Evolutionary conservation across 2,329 filamentous ascomycete genomes (phyloP).

Genomic region (Byssothecium circinans): DNA sequence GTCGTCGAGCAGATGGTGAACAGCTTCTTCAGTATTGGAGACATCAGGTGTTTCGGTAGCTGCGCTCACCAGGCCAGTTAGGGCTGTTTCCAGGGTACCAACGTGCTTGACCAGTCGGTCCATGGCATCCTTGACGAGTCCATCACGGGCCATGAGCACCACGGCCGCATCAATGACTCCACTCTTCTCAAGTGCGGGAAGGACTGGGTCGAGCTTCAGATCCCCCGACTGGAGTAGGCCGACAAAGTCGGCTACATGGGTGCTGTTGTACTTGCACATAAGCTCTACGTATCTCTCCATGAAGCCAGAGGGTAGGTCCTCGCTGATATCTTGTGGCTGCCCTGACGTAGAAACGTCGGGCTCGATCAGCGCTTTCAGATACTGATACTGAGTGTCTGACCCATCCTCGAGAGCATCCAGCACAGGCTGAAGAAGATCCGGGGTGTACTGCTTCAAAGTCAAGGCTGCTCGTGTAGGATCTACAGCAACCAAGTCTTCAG

Average conservation of each 20-base stretch:
- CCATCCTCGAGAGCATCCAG: constrained; percentile 64
- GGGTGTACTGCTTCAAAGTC: constrained; percentile 63
- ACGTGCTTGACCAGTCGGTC: constrained; percentile 80
- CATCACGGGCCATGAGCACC: constrained; percentile 85
- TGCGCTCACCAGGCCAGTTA: constrained; percentile 72
- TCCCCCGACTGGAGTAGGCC: constrained; percentile 74
- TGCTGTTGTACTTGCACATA: constrained; percentile 83
- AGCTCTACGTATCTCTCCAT: constrained; percentile 84
- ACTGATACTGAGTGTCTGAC: constrained; percentile 70
- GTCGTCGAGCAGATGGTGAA: constrained; percentile 72
- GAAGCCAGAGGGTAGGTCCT: constrained; percentile 57
- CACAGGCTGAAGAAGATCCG: constrained; percentile 67
- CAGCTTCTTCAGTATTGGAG: constrained; percentile 63
- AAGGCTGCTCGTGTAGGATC: constrained; percentile 67
- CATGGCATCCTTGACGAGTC: constrained; percentile 82
- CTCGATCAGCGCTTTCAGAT: constrained; percentile 76
- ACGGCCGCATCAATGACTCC: constrained; percentile 93
- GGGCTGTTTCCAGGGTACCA: constrained; percentile 73
- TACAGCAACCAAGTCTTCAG: constrained; percentile 66
- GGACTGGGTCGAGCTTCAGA: constrained; percentile 74
- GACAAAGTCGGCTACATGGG: constrained; percentile 84
- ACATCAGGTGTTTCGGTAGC: constrained; percentile 59
- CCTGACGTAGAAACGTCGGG: constrained; percentile 46
- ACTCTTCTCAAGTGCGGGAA: constrained; percentile 85
- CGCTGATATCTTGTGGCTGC: constrained; percentile 20